Percentiles rank a stretch among this genome's conserved stretches.
Conservation (phyloP, 1,284 basidiomycete genomes). For the Cryptococcus wingfieldii region DNA sequence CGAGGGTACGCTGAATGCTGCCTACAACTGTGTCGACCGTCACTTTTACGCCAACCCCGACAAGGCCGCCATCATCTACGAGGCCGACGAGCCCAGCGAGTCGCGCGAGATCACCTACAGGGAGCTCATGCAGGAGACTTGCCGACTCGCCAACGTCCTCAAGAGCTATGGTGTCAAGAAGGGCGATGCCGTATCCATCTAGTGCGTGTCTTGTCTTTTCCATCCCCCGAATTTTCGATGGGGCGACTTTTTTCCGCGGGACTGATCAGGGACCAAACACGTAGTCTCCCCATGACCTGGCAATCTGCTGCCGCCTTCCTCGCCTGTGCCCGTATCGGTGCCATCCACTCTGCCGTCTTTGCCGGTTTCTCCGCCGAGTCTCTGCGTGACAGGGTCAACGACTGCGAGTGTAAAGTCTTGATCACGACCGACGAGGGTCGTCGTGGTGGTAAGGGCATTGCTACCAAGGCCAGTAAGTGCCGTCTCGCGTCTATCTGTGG, state of each 20-base stretch:
- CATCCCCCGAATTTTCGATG: background rate
- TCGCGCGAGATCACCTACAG: conserved; percentile 73
- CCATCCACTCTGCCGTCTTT: conserved; percentile 97
- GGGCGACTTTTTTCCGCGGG: background rate
- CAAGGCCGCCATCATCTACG: conserved; percentile 96
- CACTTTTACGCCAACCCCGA: conserved; percentile 76
- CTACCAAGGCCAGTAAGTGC: conserved; percentile 72
- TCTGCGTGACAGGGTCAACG: conserved; percentile 85
- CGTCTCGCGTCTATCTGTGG: background rate
- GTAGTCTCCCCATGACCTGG: conserved; percentile 56
- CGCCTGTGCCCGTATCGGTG: conserved; percentile 94
- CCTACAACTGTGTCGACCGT: conserved; percentile 97
- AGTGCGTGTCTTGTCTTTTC: conserved; percentile 45
- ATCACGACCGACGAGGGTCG: conserved; percentile 95
- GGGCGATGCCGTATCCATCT: conserved; percentile 90
- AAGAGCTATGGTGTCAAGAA: conserved; percentile 87
- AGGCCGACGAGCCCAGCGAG: conserved; percentile 89
- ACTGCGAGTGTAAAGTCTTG: conserved; percentile 83
- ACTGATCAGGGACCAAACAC: background rate
- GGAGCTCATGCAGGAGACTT: conserved; percentile 86
- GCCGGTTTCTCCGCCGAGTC: conserved; percentile 98
- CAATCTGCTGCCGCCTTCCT: conserved; percentile 93
- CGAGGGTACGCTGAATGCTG: conserved; percentile 79
- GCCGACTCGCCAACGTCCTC: conserved; percentile 85
- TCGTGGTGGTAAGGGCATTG: conserved; percentile 90